A percentile compares a stretch with the other conserved stretches of the same genome.
Evolutionary conservation across 345 rosid species (phyloP).

Genomic region (Boechera stricta): DNA sequence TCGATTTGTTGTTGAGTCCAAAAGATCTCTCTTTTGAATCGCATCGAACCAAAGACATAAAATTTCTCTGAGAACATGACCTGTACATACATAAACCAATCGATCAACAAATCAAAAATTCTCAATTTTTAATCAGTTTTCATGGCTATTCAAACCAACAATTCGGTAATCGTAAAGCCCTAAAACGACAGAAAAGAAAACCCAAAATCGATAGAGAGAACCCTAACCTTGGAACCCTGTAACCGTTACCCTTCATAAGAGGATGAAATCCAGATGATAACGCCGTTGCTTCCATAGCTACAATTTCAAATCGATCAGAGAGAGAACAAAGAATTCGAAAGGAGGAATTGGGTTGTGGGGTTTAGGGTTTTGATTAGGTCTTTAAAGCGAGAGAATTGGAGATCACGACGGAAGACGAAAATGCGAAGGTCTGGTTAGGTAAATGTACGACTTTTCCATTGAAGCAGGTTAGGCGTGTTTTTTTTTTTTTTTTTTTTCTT

Average conservation of each 20-base stretch:
- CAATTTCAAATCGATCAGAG: neutral
- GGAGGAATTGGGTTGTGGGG: slow-evolving; percentile 8
- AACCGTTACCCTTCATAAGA: slow-evolving; percentile 28
- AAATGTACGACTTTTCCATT: slow-evolving; percentile 37
- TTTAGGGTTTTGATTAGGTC: slow-evolving; percentile 38
- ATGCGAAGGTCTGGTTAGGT: slow-evolving; percentile 34
- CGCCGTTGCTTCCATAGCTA: slow-evolving; percentile 42
- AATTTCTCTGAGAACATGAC: slow-evolving; percentile 32
- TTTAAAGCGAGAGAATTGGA: neutral
- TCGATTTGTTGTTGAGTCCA: slow-evolving; percentile 24
- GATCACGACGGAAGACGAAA: slow-evolving; percentile 18
- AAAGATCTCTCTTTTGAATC: slow-evolving; percentile 32
- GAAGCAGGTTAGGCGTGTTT: slow-evolving; percentile 28
- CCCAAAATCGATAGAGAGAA: slow-evolving; percentile 15
- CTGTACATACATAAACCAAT: slow-evolving; percentile 40
- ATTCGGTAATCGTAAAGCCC: neutral
- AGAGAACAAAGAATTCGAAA: neutral
- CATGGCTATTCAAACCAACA: slow-evolving; percentile 1
- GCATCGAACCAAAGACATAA: slow-evolving; percentile 28
- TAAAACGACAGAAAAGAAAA: neutral
- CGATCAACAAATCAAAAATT: neutral
- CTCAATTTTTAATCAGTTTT: too few species aligned
- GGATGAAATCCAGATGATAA: slow-evolving; percentile 39
- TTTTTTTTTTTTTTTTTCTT: neutral
- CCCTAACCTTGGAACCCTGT: slow-evolving; percentile 35